Conservation (phyloP, 768 basidiomycete species). For the Lyophyllum decastes region DNA sequence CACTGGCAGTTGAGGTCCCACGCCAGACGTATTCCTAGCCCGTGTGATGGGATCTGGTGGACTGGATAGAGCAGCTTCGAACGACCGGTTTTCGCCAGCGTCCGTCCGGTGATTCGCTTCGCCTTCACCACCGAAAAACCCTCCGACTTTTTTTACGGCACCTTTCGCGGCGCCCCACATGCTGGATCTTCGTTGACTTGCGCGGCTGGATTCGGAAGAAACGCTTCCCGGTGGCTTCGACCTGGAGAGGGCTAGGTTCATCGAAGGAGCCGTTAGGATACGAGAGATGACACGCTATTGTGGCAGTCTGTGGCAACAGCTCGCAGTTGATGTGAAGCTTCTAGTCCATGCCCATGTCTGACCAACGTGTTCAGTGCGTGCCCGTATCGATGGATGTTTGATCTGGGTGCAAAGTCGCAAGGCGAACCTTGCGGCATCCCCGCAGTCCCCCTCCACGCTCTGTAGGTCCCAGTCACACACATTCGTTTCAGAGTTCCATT, state of each 20-base stretch:
- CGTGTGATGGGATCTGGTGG: neutral
- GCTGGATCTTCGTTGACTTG: neutral
- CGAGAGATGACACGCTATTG: neutral
- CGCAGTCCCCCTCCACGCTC: too few relatives aligned
- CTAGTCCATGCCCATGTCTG: neutral
- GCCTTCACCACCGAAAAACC: neutral
- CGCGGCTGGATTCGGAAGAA: neutral
- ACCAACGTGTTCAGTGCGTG: slow-evolving; percentile 1
- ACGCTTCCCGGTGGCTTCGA: neutral
- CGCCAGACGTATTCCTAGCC: too few relatives aligned
- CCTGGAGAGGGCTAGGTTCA: neutral
- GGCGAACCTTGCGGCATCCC: too few relatives aligned
- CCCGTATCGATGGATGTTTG: neutral
- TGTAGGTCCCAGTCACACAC: too few relatives aligned
- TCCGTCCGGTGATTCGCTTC: neutral
- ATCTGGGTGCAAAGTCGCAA: neutral
- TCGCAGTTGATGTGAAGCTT: neutral
- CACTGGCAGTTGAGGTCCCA: neutral
- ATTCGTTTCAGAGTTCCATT: too few relatives aligned
- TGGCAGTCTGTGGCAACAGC: too few relatives aligned
- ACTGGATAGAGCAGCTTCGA: neutral
- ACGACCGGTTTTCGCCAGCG: neutral
- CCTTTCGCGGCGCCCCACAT: neutral
- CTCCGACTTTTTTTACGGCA: neutral
- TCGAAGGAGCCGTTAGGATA: too few relatives aligned